Base-by-base conservation (phyloP, 2,329 filamentous ascomycete genomes). In the Pezizomycotina sp. region DNA sequence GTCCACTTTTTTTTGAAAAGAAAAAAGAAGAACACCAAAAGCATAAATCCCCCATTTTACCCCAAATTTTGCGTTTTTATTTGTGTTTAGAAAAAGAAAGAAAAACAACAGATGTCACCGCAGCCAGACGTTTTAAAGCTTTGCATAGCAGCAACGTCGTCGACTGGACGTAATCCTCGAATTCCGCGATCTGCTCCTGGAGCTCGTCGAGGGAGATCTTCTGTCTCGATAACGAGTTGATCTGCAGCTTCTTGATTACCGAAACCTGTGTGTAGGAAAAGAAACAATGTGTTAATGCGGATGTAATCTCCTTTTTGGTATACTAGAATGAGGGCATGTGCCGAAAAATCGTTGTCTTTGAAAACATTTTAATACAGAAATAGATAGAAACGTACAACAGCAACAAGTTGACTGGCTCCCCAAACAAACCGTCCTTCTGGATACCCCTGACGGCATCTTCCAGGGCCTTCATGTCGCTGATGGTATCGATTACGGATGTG, bases 231-330 rank as follows among this genome's bases (percentile, higher is more conserved):
- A 53, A 95, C 83, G 52, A 95, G 76, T 81, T 95, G 69, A 98
- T 92, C 72, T 95, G 86, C 48, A 98, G 75, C 74, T 95, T 95
- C 71, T 80, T 89, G 69, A 98, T n/a, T 91, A 69, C 89, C 89
- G 70, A 81, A 98, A 56, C 84, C 42, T 24, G 22, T 24, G n/a
- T 24, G 8, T 8, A n/a, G 8, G n/a, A 8, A 24, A 8, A 24
- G n/a, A n/a, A n/a, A n/a, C n/a, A n/a, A n/a, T n/a, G n/a, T n/a
- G n/a, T n/a, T n/a, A n/a, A n/a, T n/a, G n/a, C n/a, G n/a, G n/a
- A n/a, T n/a, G n/a, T n/a, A n/a, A n/a, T n/a, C n/a, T n/a, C n/a
- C n/a, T n/a, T n/a, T n/a, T n/a, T n/a, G n/a, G n/a, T n/a, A n/a
- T n/a, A n/a, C n/a, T n/a, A n/a, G n/a, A n/a, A n/a, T n/a, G n/a